Percentiles rank a stretch among this genome's conserved stretches.
Conservation (phyloP, 306 rosid genomes). For the Mimosa pudica region DNA sequence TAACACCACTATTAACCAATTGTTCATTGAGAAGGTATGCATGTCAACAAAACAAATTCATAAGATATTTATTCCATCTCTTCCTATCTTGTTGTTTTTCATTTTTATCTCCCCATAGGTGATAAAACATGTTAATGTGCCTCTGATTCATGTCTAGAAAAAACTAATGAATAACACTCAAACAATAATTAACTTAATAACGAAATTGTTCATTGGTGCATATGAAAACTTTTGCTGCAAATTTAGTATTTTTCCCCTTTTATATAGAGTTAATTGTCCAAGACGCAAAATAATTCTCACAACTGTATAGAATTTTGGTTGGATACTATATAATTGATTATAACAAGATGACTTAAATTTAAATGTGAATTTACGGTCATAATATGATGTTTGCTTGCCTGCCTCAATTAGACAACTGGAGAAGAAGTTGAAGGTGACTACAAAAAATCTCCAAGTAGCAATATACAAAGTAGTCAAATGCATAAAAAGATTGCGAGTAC, state of each 20-base stretch:
- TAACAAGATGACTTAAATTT: neutral
- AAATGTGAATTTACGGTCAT: neutral
- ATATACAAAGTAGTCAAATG: neutral
- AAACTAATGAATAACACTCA: neutral
- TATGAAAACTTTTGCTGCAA: too few species aligned
- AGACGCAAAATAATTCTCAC: neutral
- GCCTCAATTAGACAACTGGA: neutral
- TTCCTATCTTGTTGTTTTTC: neutral
- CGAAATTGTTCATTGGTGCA: neutral
- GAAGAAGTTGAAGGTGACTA: neutral
- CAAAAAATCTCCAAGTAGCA: neutral
- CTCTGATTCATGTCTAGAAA: neutral
- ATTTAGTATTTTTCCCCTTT: neutral
- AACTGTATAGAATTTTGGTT: neutral
- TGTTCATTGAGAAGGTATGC: neutral
- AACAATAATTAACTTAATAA: neutral
- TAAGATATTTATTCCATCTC: neutral
- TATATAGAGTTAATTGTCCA: neutral
- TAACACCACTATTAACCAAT: neutral
- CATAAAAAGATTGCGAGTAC: neutral
- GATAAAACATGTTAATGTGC: neutral
- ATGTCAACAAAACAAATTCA: neutral
- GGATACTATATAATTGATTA: too few species aligned
- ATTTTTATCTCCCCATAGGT: neutral
- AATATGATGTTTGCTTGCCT: neutral